phyloP scores from a whole-genome alignment of 108 stramenopile species.

The Pinguiococcus pyrenoidosus region DNA sequence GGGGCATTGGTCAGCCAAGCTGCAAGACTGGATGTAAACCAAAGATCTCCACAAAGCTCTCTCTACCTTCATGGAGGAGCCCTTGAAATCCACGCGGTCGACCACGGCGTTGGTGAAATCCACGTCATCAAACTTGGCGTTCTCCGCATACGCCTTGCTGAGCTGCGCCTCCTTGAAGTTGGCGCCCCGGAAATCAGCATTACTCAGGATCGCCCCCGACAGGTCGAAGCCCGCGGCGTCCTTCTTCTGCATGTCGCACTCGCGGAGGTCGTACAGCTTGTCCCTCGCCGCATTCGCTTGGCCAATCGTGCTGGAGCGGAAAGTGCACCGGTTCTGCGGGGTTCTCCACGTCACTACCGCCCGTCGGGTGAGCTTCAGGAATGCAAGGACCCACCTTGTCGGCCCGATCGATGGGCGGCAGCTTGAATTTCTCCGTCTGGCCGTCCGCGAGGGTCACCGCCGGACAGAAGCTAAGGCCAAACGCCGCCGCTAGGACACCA shows the following conservation, averaged over 20 bases:
- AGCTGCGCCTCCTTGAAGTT: conserved; percentile 71
- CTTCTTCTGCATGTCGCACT: conserved; percentile 41
- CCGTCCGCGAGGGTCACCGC: conserved; percentile 43
- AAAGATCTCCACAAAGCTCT: conserved; percentile 3
- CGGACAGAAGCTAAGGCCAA: not conserved
- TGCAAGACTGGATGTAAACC: not conserved
- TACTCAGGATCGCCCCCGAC: conserved; percentile 56
- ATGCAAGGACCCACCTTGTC: too few species aligned
- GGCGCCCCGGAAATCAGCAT: conserved; percentile 66
- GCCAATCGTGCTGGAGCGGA: conserved; percentile 68
- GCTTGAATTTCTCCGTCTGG: conserved; percentile 65
- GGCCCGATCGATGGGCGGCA: conserved; percentile 65
- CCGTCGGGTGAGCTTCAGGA: too few species aligned
- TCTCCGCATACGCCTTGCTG: conserved; percentile 67
- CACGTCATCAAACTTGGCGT: conserved; percentile 65
- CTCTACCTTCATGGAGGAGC: conserved; percentile 50
- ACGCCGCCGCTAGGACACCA: too few species aligned
- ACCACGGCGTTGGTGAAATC: conserved; percentile 92
- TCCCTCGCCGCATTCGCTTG: conserved; percentile 91
- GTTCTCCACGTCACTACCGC: too few species aligned
- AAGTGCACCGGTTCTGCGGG: conserved; percentile 62
- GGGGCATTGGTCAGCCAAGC: not conserved
- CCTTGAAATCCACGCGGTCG: conserved; percentile 71
- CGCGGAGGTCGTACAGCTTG: conserved; percentile 77
- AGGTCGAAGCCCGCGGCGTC: conserved; percentile 33